These are phyloP conservation scores for Knufia petricola DNA, from an alignment of 2,329 filamentous ascomycete species.

Conservation along the genomic window DNA sequence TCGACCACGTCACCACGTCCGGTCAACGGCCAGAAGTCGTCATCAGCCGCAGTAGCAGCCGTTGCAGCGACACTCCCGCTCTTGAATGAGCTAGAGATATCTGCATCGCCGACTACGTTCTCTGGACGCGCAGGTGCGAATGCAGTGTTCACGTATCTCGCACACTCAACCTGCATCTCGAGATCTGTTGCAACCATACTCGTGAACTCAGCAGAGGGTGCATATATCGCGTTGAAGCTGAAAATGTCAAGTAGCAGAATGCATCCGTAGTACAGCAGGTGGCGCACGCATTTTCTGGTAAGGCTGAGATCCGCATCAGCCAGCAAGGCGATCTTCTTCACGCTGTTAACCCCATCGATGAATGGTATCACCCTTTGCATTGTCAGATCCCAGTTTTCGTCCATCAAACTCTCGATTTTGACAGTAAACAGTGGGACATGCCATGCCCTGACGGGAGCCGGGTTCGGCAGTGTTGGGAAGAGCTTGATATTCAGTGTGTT, in stretches of 20 bases:
- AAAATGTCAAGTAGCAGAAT: slow-evolving; percentile 88
- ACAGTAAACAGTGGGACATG: slow-evolving; percentile 76
- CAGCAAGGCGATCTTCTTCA: slow-evolving; percentile 73
- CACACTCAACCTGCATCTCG: slow-evolving; percentile 77
- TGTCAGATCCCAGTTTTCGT: slow-evolving; percentile 47
- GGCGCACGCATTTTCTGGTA: slow-evolving; percentile 74
- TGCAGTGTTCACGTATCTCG: slow-evolving; percentile 63
- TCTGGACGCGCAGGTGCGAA: slow-evolving; percentile 29
- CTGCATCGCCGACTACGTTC: slow-evolving; percentile 14
- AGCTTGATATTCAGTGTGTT: slow-evolving; percentile 96
- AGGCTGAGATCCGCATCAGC: slow-evolving; percentile 82
- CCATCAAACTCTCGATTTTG: slow-evolving; percentile 42
- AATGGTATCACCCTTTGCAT: slow-evolving; percentile 60
- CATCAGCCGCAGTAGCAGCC: slow-evolving; percentile 14
- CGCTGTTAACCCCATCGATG: slow-evolving; percentile 84
- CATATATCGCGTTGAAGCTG: slow-evolving; percentile 87
- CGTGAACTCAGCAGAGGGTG: slow-evolving; percentile 66
- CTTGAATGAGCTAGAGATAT: slow-evolving; percentile 7
- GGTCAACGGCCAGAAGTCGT: slow-evolving; percentile 36
- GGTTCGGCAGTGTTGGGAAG: slow-evolving; percentile 71
- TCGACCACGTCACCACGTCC: slow-evolving; percentile 30
- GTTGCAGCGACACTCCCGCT: slow-evolving; percentile 20
- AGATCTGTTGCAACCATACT: slow-evolving; percentile 64
- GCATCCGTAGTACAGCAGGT: slow-evolving; percentile 88
- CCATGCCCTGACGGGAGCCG: slow-evolving; percentile 71